Base-by-base conservation (phyloP, 495 filamentous ascomycete species). In the Penicillium fimorum region DNA sequence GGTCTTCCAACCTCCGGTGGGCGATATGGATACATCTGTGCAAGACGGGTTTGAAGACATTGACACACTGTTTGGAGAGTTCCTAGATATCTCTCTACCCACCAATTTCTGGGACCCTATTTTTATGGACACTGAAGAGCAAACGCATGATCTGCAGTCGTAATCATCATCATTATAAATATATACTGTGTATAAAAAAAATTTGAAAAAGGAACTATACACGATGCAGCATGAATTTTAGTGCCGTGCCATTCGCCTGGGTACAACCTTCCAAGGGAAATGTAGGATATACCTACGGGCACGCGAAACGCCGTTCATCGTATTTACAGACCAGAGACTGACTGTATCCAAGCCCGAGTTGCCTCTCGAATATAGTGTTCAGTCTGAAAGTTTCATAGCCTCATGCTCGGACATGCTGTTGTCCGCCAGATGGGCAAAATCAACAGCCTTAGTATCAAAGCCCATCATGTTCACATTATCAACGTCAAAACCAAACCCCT, bases 41-140 rank as follows among this genome's bases (percentile, higher is more conserved):
- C 49, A 58, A 4, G 42, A 54, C 22, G 67, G 66, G 5, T 72
- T 76, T 55, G 61, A 70, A 12, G 70, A 74, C 48, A 76, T 77
- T 24, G 74, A 77, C 35, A 70, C 59, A 3, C 43, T 76, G n/a
- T 75, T 77, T 54, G 72, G 71, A 8, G 72, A 72, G 10, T 76
- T 75, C 44, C 41, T 77, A 17, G 71, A 77, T 63, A 57, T 75
- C 15, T 74, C 72, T 6, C 58, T 76, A 3, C 74, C 72, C 2
- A 73, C 71, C 20, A 73, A 76, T 35, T 76, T 75, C 53, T 75
- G 71, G 71, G 72, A 77, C 58, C 72, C 73, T n/a, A 62, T 75
- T 17, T 75, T 74, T 58, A 61, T 67, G 32, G 59, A 69, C 27
- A 32, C 9, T 17, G 24, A 29, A 51, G 49, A 10, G n/a, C 49